Conservation (phyloP, 305 asterid species). For the Lippia alba region DNA sequence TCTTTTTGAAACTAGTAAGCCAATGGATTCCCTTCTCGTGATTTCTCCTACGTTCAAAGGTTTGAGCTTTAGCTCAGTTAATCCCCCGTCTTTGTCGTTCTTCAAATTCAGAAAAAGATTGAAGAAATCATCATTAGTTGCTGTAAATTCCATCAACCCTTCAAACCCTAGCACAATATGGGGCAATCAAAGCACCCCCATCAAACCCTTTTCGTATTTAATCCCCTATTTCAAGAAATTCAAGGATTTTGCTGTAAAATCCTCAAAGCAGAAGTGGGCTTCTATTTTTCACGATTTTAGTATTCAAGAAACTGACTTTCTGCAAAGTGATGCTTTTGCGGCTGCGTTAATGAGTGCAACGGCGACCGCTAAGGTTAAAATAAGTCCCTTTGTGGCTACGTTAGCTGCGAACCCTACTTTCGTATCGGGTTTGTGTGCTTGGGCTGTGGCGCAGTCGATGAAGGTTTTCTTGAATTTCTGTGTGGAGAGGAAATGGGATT, state of each 20-base stretch:
- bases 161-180: constrained; percentile 46
- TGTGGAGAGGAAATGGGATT: constrained; percentile 87
- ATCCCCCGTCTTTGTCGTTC: constrained; percentile 32
- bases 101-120: constrained; percentile 39
- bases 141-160: constrained; percentile 38
- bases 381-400: constrained; percentile 80
- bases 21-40: constrained; percentile 54
- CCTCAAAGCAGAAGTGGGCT: constrained; percentile 49
- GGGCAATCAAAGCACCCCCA: constrained; percentile 37
- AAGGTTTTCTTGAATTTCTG: constrained; percentile 79
- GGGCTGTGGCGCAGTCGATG: constrained; percentile 69
- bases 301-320: constrained; percentile 31
- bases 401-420: constrained; percentile 84
- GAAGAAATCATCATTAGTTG: constrained; percentile 29
- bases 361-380: constrained; percentile 77
- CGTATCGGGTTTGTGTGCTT: constrained; percentile 73
- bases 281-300: constrained; percentile 29
- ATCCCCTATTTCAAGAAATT: constrained; percentile 56
- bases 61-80: constrained; percentile 28
- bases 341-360: constrained; percentile 75
- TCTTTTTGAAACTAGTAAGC: constrained; percentile 1
- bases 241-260: constrained; percentile 42
- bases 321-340: constrained; percentile 71
- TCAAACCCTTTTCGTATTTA: constrained; percentile 56
- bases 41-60: constrained; percentile 42